Percentiles rank a stretch among this genome's conserved stretches.
Evolutionary conservation across 169 alveolate species (phyloP).

Genomic region (Plasmodium inui): DNA sequence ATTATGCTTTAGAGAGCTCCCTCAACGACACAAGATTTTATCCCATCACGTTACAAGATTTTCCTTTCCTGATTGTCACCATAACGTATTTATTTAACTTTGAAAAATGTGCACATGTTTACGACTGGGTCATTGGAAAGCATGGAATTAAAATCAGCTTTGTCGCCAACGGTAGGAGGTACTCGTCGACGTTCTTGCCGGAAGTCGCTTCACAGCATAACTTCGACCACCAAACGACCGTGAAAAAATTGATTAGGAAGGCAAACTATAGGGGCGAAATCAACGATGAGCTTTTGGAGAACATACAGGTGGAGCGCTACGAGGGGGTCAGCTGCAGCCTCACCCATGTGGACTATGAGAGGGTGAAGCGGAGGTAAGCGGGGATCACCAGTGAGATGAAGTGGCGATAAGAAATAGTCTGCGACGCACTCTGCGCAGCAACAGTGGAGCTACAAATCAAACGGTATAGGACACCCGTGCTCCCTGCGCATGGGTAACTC

Average conservation of each 20-base stretch:
- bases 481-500: background rate
- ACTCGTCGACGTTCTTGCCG: constrained; percentile 83
- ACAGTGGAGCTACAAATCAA: background rate
- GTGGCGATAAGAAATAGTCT: background rate
- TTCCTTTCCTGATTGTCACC: constrained; percentile 32
- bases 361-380: background rate
- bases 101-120: constrained; percentile 76
- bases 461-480: background rate
- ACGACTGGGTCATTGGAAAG: constrained; percentile 82
- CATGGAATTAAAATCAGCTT: constrained; percentile 79
- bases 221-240: constrained; percentile 44
- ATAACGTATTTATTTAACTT: constrained; percentile 19
- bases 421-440: background rate
- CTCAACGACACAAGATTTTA: constrained; percentile 36
- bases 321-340: constrained; percentile 60
- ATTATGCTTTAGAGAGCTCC: constrained; percentile 40
- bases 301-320: constrained; percentile 44
- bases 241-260: constrained; percentile 40
- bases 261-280: constrained; percentile 54
- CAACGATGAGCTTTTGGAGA: constrained; percentile 38
- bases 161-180: constrained; percentile 45
- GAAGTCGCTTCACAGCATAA: constrained; percentile 82
- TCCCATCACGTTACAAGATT: constrained; percentile 36
- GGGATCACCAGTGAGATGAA: background rate
- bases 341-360: constrained; percentile 44